phyloP scores from a whole-genome alignment of 345 rosid genomes.

The Salix dunnii region DNA sequence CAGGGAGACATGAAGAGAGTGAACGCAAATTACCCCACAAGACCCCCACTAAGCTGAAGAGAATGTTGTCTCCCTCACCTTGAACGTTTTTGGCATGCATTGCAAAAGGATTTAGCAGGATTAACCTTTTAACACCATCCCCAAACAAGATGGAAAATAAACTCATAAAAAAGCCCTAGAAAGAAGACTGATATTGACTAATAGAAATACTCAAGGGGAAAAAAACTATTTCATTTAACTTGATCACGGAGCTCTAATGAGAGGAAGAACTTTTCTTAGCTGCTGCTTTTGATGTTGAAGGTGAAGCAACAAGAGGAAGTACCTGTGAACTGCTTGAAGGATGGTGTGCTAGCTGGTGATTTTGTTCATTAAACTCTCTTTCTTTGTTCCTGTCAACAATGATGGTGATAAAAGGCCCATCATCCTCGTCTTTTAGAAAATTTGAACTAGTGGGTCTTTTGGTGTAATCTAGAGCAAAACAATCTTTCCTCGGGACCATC shows the following conservation, averaged over 20 bases:
- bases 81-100: conserved; percentile 3
- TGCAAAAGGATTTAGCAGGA: conserved; percentile 10
- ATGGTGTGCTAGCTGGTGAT: conserved; percentile 17
- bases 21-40: conserved; percentile 35
- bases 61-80: conserved; percentile 21
- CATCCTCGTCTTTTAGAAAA: conserved; percentile 41
- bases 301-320: conserved; percentile 36
- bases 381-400: conserved; percentile 45
- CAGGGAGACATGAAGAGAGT: conserved; percentile 44
- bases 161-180: neutral
- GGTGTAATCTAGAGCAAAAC: conserved; percentile 17
- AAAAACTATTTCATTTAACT: neutral
- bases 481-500: conserved; percentile 11
- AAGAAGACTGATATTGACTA: neutral
- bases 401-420: conserved; percentile 51
- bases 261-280: conserved; percentile 18
- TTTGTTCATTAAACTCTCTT: conserved; percentile 21
- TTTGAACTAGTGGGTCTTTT: conserved; percentile 20
- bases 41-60: conserved; percentile 25
- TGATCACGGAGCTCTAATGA: conserved; percentile 16
- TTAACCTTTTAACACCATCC: conserved; percentile 18
- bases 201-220: neutral
- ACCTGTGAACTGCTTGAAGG: conserved; percentile 42
- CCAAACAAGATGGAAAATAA: neutral
- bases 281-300: conserved; percentile 34